phyloP scores from a whole-genome alignment of 768 basidiomycete genomes.

The Serendipita vermifera region DNA sequence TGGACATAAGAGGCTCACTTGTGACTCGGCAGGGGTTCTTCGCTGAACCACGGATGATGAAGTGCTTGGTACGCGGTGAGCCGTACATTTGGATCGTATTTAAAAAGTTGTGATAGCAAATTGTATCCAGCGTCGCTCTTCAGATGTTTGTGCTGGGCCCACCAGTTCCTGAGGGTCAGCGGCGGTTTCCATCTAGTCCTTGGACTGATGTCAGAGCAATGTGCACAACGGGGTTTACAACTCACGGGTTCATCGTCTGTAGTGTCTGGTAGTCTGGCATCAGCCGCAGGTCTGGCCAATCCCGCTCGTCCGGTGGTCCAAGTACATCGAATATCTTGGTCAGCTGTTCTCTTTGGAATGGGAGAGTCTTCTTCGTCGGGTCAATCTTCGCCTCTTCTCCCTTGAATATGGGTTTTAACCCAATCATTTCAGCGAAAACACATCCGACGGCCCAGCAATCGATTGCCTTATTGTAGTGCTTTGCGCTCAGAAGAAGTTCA shows the following conservation, averaged over 20 bases:
- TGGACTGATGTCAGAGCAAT: neutral
- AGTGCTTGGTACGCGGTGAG: conserved; percentile 75
- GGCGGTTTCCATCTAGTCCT: conserved; percentile 37
- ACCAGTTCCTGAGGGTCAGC: conserved; percentile 66
- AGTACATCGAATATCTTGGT: conserved; percentile 92
- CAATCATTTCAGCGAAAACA: conserved; percentile 91
- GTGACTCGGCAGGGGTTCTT: conserved; percentile 72
- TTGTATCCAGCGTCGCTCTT: conserved; percentile 56
- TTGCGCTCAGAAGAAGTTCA: conserved; percentile 88
- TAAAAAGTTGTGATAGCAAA: conserved; percentile 73
- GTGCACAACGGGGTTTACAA: conserved; percentile 13
- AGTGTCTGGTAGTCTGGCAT: conserved; percentile 85
- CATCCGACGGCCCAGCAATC: conserved; percentile 98
- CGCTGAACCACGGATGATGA: conserved; percentile 80
- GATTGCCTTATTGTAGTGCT: conserved; percentile 94
- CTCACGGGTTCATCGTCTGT: conserved; percentile 62
- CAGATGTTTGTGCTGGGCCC: conserved; percentile 37
- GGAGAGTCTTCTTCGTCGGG: conserved; percentile 81
- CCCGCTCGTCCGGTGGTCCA: conserved; percentile 71
- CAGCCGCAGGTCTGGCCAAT: conserved; percentile 74
- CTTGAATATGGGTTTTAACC: conserved; percentile 92
- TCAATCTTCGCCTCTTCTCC: conserved; percentile 98
- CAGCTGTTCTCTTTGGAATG: conserved; percentile 92
- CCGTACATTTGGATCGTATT: conserved; percentile 79
- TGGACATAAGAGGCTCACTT: conserved; percentile 46